phyloP scores from a whole-genome alignment of 1,139 yeast genomes.

The Geotrichum citri-aurantii region DNA sequence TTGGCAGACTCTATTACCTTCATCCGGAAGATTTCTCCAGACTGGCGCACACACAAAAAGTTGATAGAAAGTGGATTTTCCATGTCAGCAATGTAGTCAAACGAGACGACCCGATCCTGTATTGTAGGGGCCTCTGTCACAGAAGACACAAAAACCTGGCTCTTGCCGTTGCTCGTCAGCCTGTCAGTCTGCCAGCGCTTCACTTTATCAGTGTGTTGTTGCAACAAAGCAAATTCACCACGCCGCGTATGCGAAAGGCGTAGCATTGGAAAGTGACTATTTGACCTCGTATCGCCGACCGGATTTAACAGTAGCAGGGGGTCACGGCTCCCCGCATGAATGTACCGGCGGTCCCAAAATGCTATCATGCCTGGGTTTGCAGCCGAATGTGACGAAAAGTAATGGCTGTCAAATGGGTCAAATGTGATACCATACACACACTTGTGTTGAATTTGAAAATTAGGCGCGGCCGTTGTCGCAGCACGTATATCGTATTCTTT shows the following conservation, averaged over 20 bases:
- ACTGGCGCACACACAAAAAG: conserved; percentile 80
- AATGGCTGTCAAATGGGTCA: conserved; percentile 60
- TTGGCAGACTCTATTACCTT: conserved; percentile 64
- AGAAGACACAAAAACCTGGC: conserved; percentile 63
- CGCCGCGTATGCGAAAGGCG: conserved; percentile 61
- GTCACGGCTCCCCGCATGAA: conserved; percentile 33
- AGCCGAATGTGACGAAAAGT: conserved; percentile 55
- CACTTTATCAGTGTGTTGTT: conserved; percentile 71
- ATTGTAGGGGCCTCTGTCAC: conserved; percentile 72
- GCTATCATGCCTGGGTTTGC: conserved; percentile 83
- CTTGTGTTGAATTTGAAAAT: conserved; percentile 62
- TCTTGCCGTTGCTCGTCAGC: conserved; percentile 43
- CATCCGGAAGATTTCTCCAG: conserved; percentile 83
- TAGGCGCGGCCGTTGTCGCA: conserved; percentile 36
- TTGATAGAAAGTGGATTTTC: conserved; percentile 41
- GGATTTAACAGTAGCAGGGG: conserved; percentile 44
- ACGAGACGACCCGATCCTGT: conserved; percentile 69
- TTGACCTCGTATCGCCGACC: conserved; percentile 3
- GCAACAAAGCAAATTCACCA: conserved; percentile 75
- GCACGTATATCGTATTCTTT: conserved; percentile 72
- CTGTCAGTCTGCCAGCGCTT: conserved; percentile 77
- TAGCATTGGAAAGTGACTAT: conserved; percentile 38
- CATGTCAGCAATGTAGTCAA: conserved; percentile 69
- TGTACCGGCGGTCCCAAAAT: conserved; percentile 78
- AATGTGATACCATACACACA: conserved; percentile 63